These are phyloP conservation scores for Cladosporium velox DNA, from an alignment of 2,329 filamentous ascomycete species.

Conservation along the genomic window DNA sequence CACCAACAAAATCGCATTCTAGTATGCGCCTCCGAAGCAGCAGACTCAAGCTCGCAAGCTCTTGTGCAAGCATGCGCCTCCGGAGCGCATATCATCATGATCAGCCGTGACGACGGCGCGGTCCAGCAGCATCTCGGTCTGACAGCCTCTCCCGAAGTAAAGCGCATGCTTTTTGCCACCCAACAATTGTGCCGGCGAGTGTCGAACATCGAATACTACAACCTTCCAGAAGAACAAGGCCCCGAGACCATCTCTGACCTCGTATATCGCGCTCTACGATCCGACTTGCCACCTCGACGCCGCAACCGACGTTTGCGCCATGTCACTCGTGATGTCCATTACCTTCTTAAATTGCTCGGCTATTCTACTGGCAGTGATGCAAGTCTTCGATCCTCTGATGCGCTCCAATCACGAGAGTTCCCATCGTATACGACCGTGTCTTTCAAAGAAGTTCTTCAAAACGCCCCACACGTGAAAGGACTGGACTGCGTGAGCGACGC, in stretches of 20 bases:
- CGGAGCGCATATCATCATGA: not conserved
- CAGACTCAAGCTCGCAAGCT: not conserved
- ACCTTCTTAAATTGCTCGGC: not conserved
- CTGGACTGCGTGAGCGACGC: not conserved
- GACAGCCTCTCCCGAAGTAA: not conserved
- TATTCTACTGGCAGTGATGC: not conserved
- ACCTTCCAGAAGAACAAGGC: not conserved
- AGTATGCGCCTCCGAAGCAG: not conserved
- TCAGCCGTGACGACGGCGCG: not conserved
- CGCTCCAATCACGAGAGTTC: not conserved
- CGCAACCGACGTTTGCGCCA: not conserved
- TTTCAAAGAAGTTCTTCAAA: not conserved
- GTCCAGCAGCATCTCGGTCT: not conserved
- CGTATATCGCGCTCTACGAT: not conserved
- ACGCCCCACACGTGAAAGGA: not conserved
- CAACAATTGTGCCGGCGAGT: not conserved
- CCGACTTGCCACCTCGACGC: not conserved
- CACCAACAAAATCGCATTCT: conserved; percentile 1
- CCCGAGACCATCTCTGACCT: not conserved
- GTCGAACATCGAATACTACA: conserved; percentile 6
- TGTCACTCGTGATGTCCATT: conserved; percentile 4
- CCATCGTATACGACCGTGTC: not conserved
- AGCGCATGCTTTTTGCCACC: not conserved
- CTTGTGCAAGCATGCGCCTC: not conserved
- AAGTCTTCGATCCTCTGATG: not conserved